Percentiles rank a stretch among this genome's conserved stretches.
phyloP scores from a whole-genome alignment of 75 land plant species.

The Picea sitchensis region DNA sequence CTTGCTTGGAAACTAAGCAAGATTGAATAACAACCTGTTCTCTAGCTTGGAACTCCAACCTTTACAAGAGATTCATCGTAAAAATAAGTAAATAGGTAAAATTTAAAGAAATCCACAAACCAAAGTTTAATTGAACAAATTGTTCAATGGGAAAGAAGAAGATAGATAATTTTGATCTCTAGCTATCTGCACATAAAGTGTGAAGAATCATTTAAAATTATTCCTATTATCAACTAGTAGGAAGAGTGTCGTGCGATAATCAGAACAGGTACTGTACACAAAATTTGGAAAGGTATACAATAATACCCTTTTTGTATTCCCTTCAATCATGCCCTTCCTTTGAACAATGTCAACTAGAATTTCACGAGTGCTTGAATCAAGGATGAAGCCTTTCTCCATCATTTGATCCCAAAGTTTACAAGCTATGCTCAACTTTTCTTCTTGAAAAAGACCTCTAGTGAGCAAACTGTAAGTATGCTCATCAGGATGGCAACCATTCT shows the following conservation, averaged over 20 bases:
- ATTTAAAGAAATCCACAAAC: background rate
- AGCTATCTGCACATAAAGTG: no score
- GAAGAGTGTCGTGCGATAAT: no score
- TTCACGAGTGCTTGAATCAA: conserved; percentile 41
- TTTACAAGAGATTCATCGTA: background rate
- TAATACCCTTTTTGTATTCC: conserved; percentile 9
- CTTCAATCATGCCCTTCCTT: conserved; percentile 10
- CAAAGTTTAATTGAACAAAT: no score
- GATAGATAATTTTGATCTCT: background rate
- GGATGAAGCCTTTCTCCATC: conserved; percentile 68
- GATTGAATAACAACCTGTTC: background rate
- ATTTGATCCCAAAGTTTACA: conserved; percentile 65
- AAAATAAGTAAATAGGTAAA: background rate
- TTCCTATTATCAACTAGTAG: no score
- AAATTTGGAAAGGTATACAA: no score
- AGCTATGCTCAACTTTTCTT: conserved; percentile 36
- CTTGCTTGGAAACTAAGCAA: background rate
- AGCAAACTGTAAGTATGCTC: conserved; percentile 24
- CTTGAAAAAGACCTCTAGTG: conserved; percentile 46
- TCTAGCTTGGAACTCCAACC: background rate
- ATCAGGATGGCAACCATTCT: conserved; percentile 42
- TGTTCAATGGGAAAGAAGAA: background rate
- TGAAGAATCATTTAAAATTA: no score
- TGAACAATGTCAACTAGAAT: conserved; percentile 33
- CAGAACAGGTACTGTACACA: conserved; percentile 41